A percentile compares a stretch with the other conserved stretches of the same genome.
Conservation (phyloP, 2,329 filamentous ascomycete species). For the Colletotrichum euphorbiae region DNA sequence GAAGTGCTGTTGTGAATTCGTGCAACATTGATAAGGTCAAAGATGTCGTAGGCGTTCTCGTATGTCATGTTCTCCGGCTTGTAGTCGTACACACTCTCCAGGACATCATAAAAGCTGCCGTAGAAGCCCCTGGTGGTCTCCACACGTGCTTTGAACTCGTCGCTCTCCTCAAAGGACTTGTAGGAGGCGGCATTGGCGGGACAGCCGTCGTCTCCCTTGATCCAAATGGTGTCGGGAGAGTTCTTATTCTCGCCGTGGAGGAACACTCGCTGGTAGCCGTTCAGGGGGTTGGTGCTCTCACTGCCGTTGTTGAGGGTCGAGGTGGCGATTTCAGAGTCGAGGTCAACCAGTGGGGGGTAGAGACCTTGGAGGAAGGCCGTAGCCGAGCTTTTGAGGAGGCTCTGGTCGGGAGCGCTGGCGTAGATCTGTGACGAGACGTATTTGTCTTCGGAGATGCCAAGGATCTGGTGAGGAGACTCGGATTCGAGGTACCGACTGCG, state of each 20-base stretch:
- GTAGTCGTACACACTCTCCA: constrained; percentile 48
- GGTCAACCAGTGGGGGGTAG: constrained; percentile 48
- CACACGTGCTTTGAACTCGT: constrained; percentile 43
- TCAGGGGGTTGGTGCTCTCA: constrained; percentile 39
- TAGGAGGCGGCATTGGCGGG: constrained; percentile 45
- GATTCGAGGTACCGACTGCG: constrained; percentile 43
- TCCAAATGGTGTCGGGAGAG: constrained; percentile 51
- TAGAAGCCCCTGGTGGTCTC: constrained; percentile 48
- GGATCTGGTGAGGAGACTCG: constrained; percentile 46
- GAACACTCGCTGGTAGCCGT: constrained; percentile 51
- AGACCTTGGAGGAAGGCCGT: constrained; percentile 52
- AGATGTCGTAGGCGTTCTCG: constrained; percentile 51
- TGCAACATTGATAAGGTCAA: constrained; percentile 51
- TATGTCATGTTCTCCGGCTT: constrained; percentile 49
- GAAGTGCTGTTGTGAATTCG: constrained; percentile 49
- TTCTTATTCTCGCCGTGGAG: constrained; percentile 47
- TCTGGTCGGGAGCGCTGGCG: constrained; percentile 49
- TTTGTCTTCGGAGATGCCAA: constrained; percentile 49
- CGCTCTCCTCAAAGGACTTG: constrained; percentile 46
- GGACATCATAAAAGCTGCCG: constrained; percentile 45
- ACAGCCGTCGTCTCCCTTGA: constrained; percentile 52
- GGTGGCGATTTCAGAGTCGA: constrained; percentile 44
- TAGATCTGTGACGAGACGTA: constrained; percentile 49
- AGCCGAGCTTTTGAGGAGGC: constrained; percentile 50
- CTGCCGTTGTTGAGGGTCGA: constrained; percentile 46